phyloP scores from a whole-genome alignment of 371 early-diverging fungal genomes.

The Catenaria anguillulae region DNA sequence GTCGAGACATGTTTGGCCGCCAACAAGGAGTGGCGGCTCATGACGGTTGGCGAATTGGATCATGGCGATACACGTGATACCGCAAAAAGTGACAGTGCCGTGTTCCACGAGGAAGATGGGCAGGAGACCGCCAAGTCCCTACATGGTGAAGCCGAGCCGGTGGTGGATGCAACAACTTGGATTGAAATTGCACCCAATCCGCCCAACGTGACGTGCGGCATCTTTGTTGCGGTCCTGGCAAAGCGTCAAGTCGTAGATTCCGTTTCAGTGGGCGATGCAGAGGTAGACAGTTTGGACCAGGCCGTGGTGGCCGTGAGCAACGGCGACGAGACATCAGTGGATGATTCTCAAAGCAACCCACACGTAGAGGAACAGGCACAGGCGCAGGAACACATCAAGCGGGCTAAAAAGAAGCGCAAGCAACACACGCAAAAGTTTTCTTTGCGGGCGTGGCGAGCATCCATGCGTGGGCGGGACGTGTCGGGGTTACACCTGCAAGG shows the following conservation, averaged over 20 bases:
- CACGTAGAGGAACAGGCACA: too few species aligned
- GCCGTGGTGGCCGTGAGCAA: neutral
- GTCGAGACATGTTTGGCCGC: neutral
- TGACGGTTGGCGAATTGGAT: neutral
- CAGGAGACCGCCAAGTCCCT: neutral
- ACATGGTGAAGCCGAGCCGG: neutral
- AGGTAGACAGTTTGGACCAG: neutral
- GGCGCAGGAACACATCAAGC: too few species aligned
- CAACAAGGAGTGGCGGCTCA: neutral
- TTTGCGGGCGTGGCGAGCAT: too few species aligned
- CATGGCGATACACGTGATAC: neutral
- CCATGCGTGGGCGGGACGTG: too few species aligned
- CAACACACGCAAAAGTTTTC: too few species aligned
- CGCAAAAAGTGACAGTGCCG: neutral
- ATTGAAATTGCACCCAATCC: neutral
- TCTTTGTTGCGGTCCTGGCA: neutral
- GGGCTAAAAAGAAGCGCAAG: too few species aligned
- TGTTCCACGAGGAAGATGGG: neutral
- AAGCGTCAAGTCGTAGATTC: neutral
- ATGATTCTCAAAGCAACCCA: too few species aligned
- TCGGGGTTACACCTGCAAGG: too few species aligned
- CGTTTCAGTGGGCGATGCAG: neutral
- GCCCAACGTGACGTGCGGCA: neutral
- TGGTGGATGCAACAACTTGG: neutral
- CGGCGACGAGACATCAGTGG: too few species aligned